Evolutionary conservation across 73 alveolate genomes (phyloP), one percentile per base, ranked within the genome.

Genomic region (Chromera velia): DNA sequence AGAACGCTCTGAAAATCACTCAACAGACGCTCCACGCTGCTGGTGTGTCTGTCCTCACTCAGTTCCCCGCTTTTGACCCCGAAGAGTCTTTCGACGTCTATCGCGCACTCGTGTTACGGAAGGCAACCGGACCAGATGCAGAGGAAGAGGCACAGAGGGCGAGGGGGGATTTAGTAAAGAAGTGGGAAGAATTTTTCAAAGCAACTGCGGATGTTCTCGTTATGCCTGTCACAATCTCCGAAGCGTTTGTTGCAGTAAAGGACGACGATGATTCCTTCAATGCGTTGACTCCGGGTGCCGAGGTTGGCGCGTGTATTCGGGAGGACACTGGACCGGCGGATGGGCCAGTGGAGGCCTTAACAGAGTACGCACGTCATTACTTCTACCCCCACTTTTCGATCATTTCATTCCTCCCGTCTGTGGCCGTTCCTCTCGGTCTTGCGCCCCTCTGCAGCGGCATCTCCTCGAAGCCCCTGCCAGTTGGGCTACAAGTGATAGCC

Each of bases 201-300:
- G 75, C 75, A 17, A 69, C 32, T 69, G 75, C 33, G 19, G 32
- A 33, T 28, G 75, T 33, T 32, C 63, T 27, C 69, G 19, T 1
- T 27, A 31, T 62, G 27, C 29, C 29, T 9, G 72, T 33, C 32
- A 24, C 75, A 24, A 62, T 69, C 0, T 62, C 33, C 10, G n/a
- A n/a, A n/a, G n/a, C n/a, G n/a, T n/a, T n/a, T n/a, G n/a, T n/a
- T n/a, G n/a, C n/a, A n/a, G n/a, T n/a, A n/a, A n/a, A n/a, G n/a
- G n/a, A 31, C 33, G 75, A 48, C 75, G 32, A 69, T 69, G n/a
- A 69, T 48, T 27, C 75, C 75, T 0, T 33, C 75, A 0, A 24
- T 69, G 75, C 75, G 63, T 10, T 69, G 32, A 27, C 75, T 69
- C 1, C 75, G 75, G 27, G 32, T 32, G 55, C 24, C 10, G 75